Percentiles rank a stretch among this genome's conserved stretches.
Evolutionary conservation across 2,329 filamentous ascomycete genomes (phyloP).

Genomic region (Colletotrichum cuscutae): DNA sequence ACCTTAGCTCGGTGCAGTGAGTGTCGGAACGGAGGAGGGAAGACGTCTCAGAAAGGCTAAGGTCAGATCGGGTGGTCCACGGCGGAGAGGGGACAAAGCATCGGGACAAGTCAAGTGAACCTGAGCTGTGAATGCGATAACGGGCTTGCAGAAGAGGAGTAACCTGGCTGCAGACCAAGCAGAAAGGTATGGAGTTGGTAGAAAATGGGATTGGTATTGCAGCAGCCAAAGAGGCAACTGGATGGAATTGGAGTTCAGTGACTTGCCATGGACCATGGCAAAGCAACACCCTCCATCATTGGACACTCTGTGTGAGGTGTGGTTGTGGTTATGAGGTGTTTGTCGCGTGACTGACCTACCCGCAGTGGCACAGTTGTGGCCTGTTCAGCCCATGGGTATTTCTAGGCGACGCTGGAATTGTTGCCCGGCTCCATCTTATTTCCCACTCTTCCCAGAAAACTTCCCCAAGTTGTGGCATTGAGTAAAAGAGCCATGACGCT

Average conservation of each 20-base stretch:
- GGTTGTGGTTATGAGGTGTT: conserved; percentile 20
- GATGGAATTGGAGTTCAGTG: conserved; percentile 5
- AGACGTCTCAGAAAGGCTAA: conserved; percentile 1
- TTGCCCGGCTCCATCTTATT: conserved; percentile 20
- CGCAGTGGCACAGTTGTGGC: conserved; percentile 30
- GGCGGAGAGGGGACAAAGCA: not conserved
- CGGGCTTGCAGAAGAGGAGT: not conserved
- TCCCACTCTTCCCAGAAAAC: conserved; percentile 7
- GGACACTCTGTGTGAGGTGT: not conserved
- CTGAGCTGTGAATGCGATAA: not conserved
- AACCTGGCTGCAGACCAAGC: not conserved
- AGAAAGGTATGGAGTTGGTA: conserved; percentile 18
- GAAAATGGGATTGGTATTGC: conserved; percentile 8
- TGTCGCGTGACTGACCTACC: conserved; percentile 30
- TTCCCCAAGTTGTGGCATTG: not conserved
- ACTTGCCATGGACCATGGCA: conserved; percentile 13
- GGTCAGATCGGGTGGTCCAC: not conserved
- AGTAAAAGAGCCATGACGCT: not conserved
- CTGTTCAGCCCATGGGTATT: conserved; percentile 14
- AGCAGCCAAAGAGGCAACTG: not conserved
- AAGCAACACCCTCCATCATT: conserved; percentile 7
- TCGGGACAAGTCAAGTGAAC: not conserved
- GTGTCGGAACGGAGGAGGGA: not conserved
- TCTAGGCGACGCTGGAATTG: not conserved
- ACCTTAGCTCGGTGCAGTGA: not conserved